Evolutionary conservation across 805 yeast species (phyloP).

Genomic region (Candida sanyiensis): DNA sequence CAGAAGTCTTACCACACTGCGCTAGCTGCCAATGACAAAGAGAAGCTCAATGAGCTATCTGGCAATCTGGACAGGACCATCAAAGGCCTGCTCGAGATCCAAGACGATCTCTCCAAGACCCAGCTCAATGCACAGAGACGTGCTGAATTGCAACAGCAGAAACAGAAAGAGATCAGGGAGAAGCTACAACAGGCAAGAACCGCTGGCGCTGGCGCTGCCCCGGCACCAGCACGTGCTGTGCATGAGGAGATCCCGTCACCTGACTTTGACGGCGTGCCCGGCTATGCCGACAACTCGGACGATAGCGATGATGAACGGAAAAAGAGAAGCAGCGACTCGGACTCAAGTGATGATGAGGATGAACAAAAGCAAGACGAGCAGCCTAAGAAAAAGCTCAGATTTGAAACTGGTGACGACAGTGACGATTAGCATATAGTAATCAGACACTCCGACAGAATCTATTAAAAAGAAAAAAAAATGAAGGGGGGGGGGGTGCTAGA

Average conservation of each 20-base stretch:
- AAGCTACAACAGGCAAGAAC: slow-evolving; percentile 14
- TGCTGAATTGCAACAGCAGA: slow-evolving; percentile 10
- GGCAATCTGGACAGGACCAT: slow-evolving; percentile 14
- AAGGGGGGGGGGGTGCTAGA: too few species aligned
- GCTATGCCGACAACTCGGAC: slow-evolving; percentile 18
- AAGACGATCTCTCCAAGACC: slow-evolving; percentile 13
- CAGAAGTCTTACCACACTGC: slow-evolving; percentile 20
- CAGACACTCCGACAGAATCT: too few species aligned
- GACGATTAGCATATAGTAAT: too few species aligned
- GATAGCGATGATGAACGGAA: slow-evolving; percentile 11
- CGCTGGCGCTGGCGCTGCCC: background rate
- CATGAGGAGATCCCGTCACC: slow-evolving; percentile 8
- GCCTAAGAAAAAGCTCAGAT: slow-evolving; percentile 13
- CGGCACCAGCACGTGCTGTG: too few species aligned
- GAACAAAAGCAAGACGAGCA: slow-evolving; percentile 3
- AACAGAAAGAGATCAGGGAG: slow-evolving; percentile 13
- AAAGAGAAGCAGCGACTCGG: slow-evolving; percentile 3
- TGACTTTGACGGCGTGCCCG: slow-evolving; percentile 1
- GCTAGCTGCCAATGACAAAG: slow-evolving; percentile 10
- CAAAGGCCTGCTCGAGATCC: slow-evolving; percentile 16
- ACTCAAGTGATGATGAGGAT: slow-evolving; percentile 8
- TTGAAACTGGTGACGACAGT: slow-evolving; percentile 3
- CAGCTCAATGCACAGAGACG: slow-evolving; percentile 10
- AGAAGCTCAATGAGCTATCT: slow-evolving; percentile 1
- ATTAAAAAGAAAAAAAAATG: too few species aligned